phyloP scores from a whole-genome alignment of 805 yeast species.

The Cyberlindnera japonica region DNA sequence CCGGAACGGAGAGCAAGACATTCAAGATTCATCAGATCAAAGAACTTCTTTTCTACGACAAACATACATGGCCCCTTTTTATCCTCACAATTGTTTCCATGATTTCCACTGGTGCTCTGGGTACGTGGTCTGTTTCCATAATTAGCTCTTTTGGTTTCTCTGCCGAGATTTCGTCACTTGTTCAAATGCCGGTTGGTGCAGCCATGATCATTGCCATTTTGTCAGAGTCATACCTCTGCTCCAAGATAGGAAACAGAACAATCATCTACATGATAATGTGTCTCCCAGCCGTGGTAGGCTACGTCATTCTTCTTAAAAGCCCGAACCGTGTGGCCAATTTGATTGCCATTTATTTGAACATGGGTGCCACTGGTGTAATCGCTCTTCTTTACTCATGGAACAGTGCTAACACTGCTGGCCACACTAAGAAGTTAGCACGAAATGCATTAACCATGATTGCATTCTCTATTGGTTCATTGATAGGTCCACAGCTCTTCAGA shows the following conservation, averaged over 20 bases:
- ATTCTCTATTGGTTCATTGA: constrained; percentile 55
- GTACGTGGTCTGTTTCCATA: constrained; percentile 33
- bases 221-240: constrained; percentile 35
- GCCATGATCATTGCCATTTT: constrained; percentile 41
- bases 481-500: constrained; percentile 64
- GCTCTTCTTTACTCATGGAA: constrained; percentile 61
- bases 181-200: constrained; percentile 57
- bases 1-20: constrained; percentile 44
- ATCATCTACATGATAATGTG: constrained; percentile 36
- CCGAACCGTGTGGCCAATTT: constrained; percentile 43
- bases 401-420: constrained; percentile 58
- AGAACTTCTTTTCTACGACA: constrained; percentile 43
- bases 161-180: constrained; percentile 38
- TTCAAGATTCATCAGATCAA: constrained; percentile 39
- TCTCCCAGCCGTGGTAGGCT: constrained; percentile 48
- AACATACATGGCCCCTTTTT: constrained; percentile 47
- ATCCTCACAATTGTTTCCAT: constrained; percentile 41
- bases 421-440: constrained; percentile 52
- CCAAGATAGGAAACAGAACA: constrained; percentile 35
- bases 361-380: constrained; percentile 55
- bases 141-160: constrained; percentile 46
- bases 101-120: constrained; percentile 48
- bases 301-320: constrained; percentile 40
- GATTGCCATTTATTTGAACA: constrained; percentile 45
- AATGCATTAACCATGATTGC: constrained; percentile 54